Conservation (phyloP, 1,139 yeast species). For the Maudiozyma humilis region DNA sequence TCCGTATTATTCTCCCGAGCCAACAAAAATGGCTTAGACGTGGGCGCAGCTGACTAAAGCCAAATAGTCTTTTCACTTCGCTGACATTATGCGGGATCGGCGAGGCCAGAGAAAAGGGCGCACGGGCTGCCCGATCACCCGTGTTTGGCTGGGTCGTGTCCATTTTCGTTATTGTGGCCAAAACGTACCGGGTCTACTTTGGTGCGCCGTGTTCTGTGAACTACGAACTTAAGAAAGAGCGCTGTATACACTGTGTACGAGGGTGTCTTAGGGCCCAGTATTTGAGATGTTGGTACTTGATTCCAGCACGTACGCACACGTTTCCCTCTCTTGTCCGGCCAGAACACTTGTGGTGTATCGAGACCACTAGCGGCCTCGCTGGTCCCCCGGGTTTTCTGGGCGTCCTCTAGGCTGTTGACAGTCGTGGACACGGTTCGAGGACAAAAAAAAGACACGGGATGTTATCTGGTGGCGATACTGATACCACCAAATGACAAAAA, state of each 20-base stretch:
- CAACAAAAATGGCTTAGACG: not conserved
- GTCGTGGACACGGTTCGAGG: too few relatives aligned
- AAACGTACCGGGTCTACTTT: not conserved
- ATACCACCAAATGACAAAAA: too few relatives aligned
- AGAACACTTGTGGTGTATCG: too few relatives aligned
- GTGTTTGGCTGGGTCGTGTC: not conserved
- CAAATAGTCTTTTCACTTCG: constrained; percentile 2
- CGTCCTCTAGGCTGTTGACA: too few relatives aligned
- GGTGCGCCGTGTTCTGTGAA: not conserved
- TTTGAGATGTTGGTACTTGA: not conserved
- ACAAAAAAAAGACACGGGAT: too few relatives aligned
- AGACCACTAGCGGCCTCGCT: too few relatives aligned
- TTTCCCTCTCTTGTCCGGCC: not conserved
- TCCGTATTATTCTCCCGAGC: not conserved
- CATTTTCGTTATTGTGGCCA: not conserved
- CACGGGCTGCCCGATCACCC: not conserved
- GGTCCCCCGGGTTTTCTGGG: too few relatives aligned
- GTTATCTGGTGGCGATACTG: too few relatives aligned
- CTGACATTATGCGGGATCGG: not conserved
- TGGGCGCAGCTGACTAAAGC: constrained; percentile 1
- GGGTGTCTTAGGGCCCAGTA: too few relatives aligned
- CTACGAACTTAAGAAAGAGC: too few relatives aligned
- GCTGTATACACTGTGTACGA: too few relatives aligned
- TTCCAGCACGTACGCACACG: not conserved
- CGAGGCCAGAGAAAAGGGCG: not conserved